A percentile compares a stretch with the other conserved stretches of the same genome.
Evolutionary conservation across 2,329 filamentous ascomycete genomes (phyloP).

Genomic region (Arthrobotrys iridis): DNA sequence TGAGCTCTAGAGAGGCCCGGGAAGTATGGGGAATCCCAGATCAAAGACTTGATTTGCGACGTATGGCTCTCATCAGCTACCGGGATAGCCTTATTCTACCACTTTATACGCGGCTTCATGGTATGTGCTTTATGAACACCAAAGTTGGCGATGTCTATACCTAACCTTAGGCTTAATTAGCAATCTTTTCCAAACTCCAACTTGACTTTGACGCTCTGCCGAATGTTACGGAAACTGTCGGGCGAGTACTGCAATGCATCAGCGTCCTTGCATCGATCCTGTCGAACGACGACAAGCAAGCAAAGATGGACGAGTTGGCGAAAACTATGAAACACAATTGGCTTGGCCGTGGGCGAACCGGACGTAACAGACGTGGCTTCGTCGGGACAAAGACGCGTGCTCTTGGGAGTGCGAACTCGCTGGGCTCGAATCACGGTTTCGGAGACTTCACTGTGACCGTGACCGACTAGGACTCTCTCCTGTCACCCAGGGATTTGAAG

Average conservation of each 20-base stretch:
- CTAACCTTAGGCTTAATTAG: conserved; percentile 59
- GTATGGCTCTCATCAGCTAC: conserved; percentile 86
- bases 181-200: conserved; percentile 72
- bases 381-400: conserved; percentile 71
- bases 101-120: conserved; percentile 78
- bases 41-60: conserved; percentile 81
- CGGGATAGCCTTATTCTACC: conserved; percentile 88
- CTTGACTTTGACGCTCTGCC: conserved; percentile 69
- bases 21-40: conserved; percentile 78
- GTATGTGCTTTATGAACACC: conserved; percentile 64
- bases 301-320: conserved; percentile 82
- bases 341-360: conserved; percentile 88
- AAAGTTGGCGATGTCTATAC: not conserved
- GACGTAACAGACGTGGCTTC: conserved; percentile 86
- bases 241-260: conserved; percentile 94
- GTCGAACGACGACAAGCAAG: conserved; percentile 76
- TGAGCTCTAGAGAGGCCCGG: conserved; percentile 79
- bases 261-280: conserved; percentile 84
- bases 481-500: not conserved
- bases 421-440: conserved; percentile 46
- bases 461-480: conserved; percentile 10
- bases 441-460: conserved; percentile 37
- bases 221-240: conserved; percentile 91
- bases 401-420: conserved; percentile 45
- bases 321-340: conserved; percentile 95